Evolutionary conservation across 1,284 basidiomycete species (phyloP).

Genomic region (Calocybe gambosa): DNA sequence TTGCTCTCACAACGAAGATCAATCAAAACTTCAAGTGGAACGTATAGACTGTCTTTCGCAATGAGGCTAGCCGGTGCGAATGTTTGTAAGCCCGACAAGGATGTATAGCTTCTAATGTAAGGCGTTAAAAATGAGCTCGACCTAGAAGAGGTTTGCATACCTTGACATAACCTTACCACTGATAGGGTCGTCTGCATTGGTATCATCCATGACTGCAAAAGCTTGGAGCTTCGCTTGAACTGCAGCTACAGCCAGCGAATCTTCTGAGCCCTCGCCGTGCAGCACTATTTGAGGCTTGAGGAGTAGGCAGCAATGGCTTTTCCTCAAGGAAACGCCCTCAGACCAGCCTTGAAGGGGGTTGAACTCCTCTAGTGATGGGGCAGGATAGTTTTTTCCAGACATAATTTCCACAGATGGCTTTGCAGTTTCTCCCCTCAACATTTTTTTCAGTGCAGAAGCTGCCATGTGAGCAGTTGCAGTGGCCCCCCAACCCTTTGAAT

Average conservation of each 20-base stretch:
- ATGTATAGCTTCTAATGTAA: constrained; percentile 59
- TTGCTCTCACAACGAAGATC: constrained; percentile 78
- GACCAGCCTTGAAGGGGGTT: constrained; percentile 70
- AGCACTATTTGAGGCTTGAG: constrained; percentile 91
- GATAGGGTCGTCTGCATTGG: constrained; percentile 78
- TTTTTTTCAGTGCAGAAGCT: constrained; percentile 55
- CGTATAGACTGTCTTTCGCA: constrained; percentile 39
- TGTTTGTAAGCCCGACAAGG: constrained; percentile 78
- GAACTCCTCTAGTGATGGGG: constrained; percentile 25
- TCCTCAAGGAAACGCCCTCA: constrained; percentile 58
- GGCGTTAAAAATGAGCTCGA: constrained; percentile 1
- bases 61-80: constrained; percentile 67
- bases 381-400: constrained; percentile 16
- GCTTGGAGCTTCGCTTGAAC: constrained; percentile 79
- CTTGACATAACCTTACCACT: constrained; percentile 84
- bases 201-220: constrained; percentile 78
- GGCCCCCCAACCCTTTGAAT: constrained; percentile 27
- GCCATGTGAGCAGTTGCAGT: constrained; percentile 51
- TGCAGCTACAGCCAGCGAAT: constrained; percentile 76
- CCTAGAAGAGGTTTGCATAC: constrained; percentile 30
- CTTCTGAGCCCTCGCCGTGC: constrained; percentile 54
- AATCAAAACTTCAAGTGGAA: constrained; percentile 87
- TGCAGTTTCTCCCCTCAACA: constrained; percentile 46
- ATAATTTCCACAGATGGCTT: constrained; percentile 40
- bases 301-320: constrained; percentile 78